Evolutionary conservation across 768 basidiomycete species (phyloP), one percentile per base, ranked within the genome.

Genomic region (Russula dissimulans): DNA sequence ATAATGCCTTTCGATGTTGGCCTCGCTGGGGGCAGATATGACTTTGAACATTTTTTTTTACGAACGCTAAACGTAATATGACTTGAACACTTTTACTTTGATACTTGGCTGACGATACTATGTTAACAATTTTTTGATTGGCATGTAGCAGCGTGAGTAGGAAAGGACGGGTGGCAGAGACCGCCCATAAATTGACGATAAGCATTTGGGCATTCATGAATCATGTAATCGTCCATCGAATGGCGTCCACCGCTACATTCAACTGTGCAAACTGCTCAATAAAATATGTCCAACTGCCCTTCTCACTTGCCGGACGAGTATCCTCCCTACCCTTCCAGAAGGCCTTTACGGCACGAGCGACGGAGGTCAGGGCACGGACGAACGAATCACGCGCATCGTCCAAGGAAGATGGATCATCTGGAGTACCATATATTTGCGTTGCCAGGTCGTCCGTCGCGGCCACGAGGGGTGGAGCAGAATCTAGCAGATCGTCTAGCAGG

Each of bases 241-340:
- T 36, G 11, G 56, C 42, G 32, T 54, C 31, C 10, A 57, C 46
- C 15, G 56, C 51, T 54, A 43, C 56, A 43, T 62, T 57, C 34
- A 62, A 62, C 48, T 48, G 45, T 49, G 45, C 22, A 10, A 62
- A 62, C 41, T 38, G 45, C n/a, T 62, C 46, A 12, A 38, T 22
- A 17, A 62, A 62, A 53, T 62, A 62, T 14, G 56, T 39, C 32
- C 34, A 50, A 38, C 56, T 62, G 43, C 61, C 61, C 51, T 14
- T 48, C 38, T 43, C 32, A 22, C 46, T 31, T 17, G 41, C 39
- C 12, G 51, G 56, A 14, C 56, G 56, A n/a, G 41, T 0, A 39
- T 54, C 61, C 38, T 57, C 56, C 34, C 38, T 62, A 5, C 39
- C 61, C 42, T 62, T 57, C 61, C 61, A 64, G 45, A 64, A 49